Conservation (phyloP, 202 grass and related monocot genomes). For the Brachypodium distachyon region DNA sequence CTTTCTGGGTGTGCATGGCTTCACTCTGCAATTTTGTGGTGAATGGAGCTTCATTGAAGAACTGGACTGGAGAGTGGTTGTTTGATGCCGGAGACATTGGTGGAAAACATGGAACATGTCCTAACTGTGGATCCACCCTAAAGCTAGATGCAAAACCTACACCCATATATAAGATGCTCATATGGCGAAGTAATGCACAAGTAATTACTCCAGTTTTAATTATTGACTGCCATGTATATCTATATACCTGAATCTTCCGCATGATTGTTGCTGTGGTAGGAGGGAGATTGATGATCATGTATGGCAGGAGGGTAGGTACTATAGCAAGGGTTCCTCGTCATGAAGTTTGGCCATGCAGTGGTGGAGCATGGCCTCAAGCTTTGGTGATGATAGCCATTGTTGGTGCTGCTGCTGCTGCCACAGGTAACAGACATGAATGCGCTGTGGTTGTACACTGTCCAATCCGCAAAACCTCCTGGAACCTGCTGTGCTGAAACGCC, state of each 20-base stretch:
- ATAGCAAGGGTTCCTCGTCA: not conserved
- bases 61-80: not conserved
- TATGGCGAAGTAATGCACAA: not conserved
- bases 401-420: not conserved
- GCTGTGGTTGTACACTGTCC: not conserved
- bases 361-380: not conserved
- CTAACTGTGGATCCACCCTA: not conserved
- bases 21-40: not conserved
- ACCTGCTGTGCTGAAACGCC: not conserved
- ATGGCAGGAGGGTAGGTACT: not conserved
- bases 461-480: constrained; percentile 15
- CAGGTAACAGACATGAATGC: constrained; percentile 2
- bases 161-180: constrained; percentile 13
- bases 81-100: constrained; percentile 8
- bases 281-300: constrained; percentile 6
- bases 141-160: constrained; percentile 19
- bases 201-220: not conserved
- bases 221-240: not conserved
- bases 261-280: not conserved
- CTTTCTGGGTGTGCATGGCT: not conserved
- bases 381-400: constrained; percentile 18
- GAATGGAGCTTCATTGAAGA: constrained; percentile 1
- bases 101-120: constrained; percentile 16
- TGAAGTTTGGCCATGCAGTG: constrained; percentile 14
- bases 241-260: constrained; percentile 30